A percentile compares a stretch with the other conserved stretches of the same genome.
phyloP scores from a whole-genome alignment of 2,329 filamentous ascomycete genomes.

The Didymella pinodella region DNA sequence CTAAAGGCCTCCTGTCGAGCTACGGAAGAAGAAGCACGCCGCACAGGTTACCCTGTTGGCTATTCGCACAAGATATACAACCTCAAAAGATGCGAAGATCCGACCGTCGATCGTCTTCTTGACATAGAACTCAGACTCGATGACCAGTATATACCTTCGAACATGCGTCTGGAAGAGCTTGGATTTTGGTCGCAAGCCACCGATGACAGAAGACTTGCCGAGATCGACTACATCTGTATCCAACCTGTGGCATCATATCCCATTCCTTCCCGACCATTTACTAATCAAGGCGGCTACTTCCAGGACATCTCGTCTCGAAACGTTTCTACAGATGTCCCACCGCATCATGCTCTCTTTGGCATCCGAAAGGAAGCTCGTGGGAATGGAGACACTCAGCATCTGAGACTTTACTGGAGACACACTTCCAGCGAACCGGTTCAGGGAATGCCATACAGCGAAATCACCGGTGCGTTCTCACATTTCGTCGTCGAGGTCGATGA shows the following conservation, averaged over 20 bases:
- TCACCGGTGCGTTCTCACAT: slow-evolving; percentile 48
- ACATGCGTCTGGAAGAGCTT: slow-evolving; percentile 33
- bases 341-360: slow-evolving; percentile 5
- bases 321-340: neutral
- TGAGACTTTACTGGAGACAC: slow-evolving; percentile 39
- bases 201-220: slow-evolving; percentile 14
- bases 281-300: neutral
- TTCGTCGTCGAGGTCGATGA: slow-evolving; percentile 40
- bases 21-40: neutral
- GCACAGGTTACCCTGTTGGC: neutral
- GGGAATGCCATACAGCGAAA: slow-evolving; percentile 39
- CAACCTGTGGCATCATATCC: slow-evolving; percentile 2
- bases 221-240: slow-evolving; percentile 31
- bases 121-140: neutral
- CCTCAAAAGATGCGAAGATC: neutral
- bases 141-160: neutral
- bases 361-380: slow-evolving; percentile 7
- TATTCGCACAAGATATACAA: neutral
- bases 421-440: slow-evolving; percentile 5
- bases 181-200: slow-evolving; percentile 30
- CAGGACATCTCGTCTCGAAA: neutral
- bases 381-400: slow-evolving; percentile 29
- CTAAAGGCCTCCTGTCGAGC: slow-evolving; percentile 5
- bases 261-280: neutral
- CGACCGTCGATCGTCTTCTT: neutral